Evolutionary conservation across 805 yeast genomes (phyloP).

Genomic region (Teunomyces lycoperdinae): DNA sequence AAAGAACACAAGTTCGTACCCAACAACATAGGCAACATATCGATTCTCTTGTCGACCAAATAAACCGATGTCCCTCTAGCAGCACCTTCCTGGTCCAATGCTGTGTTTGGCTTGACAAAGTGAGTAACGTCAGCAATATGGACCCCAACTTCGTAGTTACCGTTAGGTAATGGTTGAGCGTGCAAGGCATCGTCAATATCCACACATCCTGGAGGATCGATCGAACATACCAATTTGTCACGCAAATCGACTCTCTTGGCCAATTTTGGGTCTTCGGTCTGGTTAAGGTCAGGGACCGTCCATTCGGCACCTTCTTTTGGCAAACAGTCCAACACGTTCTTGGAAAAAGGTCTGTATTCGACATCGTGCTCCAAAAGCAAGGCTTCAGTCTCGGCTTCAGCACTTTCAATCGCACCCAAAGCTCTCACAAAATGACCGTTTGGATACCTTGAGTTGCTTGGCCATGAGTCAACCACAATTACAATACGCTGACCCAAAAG

Average conservation of each 20-base stretch:
- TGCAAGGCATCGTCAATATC: conserved; percentile 99
- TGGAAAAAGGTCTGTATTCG: conserved; percentile 93
- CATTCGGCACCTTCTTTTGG: conserved; percentile 93
- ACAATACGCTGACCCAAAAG: conserved; percentile 88
- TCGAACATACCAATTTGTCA: conserved; percentile 86
- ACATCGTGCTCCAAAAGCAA: conserved; percentile 91
- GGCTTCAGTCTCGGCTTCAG: conserved; percentile 96
- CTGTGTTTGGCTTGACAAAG: conserved; percentile 89
- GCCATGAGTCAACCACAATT: conserved; percentile 92
- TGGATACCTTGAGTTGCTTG: conserved; percentile 76
- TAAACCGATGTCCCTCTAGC: conserved; percentile 96
- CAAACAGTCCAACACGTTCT: conserved; percentile 84
- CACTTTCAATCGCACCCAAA: conserved; percentile 86
- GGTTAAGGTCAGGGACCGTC: conserved; percentile 72
- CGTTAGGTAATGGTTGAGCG: conserved; percentile 80
- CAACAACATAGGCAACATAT: conserved; percentile 92
- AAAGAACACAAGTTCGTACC: conserved; percentile 96
- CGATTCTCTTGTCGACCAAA: conserved; percentile 95
- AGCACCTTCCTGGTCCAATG: conserved; percentile 94
- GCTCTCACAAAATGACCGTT: conserved; percentile 92
- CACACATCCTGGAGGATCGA: conserved; percentile 97
- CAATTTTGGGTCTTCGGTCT: conserved; percentile 50
- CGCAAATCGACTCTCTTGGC: conserved; percentile 79
- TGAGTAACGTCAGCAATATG: conserved; percentile 99
- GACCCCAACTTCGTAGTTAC: conserved; percentile 96